These are phyloP conservation scores for Meredithiella fracta DNA, from an alignment of 2,329 filamentous ascomycete species.

Conservation along the genomic window DNA sequence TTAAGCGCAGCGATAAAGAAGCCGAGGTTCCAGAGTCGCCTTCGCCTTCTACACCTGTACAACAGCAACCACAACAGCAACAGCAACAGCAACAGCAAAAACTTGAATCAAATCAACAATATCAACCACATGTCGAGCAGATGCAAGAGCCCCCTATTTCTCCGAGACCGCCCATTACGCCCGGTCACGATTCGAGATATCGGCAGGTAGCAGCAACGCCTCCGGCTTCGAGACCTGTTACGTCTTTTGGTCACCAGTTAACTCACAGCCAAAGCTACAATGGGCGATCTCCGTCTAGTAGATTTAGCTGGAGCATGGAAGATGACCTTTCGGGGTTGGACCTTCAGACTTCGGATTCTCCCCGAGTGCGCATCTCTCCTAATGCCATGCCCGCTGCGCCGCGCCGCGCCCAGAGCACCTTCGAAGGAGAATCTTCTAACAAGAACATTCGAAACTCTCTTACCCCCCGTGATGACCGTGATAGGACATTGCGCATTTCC, in stretches of 20 bases:
- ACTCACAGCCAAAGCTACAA: conserved; percentile 9
- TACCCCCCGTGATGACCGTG: conserved; percentile 1
- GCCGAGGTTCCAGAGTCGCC: neutral
- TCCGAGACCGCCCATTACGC: neutral
- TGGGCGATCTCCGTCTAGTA: conserved; percentile 31
- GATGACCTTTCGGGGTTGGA: conserved; percentile 41
- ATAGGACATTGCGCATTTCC: conserved; percentile 8
- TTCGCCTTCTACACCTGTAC: neutral
- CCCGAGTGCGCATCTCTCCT: conserved; percentile 27
- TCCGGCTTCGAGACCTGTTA: conserved; percentile 5
- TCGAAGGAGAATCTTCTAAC: conserved; percentile 3
- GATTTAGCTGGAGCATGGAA: conserved; percentile 39
- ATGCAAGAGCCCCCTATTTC: conserved; percentile 2
- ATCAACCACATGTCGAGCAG: neutral
- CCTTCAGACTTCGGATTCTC: conserved; percentile 38
- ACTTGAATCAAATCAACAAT: neutral
- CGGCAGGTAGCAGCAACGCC: conserved; percentile 2
- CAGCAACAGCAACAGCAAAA: neutral
- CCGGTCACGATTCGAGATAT: conserved; percentile 5
- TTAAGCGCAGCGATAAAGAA: conserved; percentile 10
- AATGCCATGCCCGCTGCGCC: neutral
- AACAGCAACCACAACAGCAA: neutral
- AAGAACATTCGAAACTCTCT: conserved; percentile 6
- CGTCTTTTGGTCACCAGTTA: conserved; percentile 9
- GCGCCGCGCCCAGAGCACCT: conserved; percentile 6